phyloP scores from a whole-genome alignment of 352 stramenopile genomes.

The Pythium dissimile region DNA sequence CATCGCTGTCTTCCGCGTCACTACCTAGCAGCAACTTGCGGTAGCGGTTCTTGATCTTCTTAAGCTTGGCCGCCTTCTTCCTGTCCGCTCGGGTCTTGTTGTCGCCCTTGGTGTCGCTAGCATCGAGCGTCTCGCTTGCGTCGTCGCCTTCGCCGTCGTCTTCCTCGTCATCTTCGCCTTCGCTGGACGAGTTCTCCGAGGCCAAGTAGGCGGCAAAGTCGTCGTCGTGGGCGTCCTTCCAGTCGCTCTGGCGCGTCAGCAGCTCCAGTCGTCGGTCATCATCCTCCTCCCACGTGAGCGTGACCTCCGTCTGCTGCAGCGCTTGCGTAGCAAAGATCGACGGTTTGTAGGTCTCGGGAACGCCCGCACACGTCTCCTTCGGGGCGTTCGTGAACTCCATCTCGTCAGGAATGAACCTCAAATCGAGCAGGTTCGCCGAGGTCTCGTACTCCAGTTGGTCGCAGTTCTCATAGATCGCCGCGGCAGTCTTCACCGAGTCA shows the following conservation, averaged over 20 bases:
- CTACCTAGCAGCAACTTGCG: conserved; percentile 75
- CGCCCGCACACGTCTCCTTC: conserved; percentile 74
- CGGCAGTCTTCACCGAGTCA: conserved; percentile 87
- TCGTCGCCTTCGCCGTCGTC: conserved; percentile 42
- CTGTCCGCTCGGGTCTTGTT: conserved; percentile 32
- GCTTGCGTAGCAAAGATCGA: conserved; percentile 93
- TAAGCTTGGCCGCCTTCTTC: conserved; percentile 71
- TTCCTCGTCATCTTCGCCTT: conserved; percentile 46
- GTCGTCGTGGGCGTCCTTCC: conserved; percentile 87
- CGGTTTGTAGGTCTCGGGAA: conserved; percentile 94
- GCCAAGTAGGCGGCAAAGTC: conserved; percentile 94
- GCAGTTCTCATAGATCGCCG: conserved; percentile 93
- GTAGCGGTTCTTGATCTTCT: conserved; percentile 80
- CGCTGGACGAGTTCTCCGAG: conserved; percentile 64
- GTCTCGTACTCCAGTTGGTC: conserved; percentile 98
- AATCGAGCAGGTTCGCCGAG: conserved; percentile 93
- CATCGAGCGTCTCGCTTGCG: conserved; percentile 11
- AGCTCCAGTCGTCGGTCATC: conserved; percentile 89
- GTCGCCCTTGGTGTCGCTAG: background rate
- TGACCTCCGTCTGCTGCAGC: conserved; percentile 91
- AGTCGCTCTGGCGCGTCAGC: conserved; percentile 65
- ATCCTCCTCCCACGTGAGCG: conserved; percentile 95
- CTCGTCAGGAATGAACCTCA: conserved; percentile 93
- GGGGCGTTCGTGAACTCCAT: conserved; percentile 84
- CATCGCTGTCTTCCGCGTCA: conserved; percentile 59